Conservation (phyloP, 768 basidiomycete genomes). For the Lactarius quietus region DNA sequence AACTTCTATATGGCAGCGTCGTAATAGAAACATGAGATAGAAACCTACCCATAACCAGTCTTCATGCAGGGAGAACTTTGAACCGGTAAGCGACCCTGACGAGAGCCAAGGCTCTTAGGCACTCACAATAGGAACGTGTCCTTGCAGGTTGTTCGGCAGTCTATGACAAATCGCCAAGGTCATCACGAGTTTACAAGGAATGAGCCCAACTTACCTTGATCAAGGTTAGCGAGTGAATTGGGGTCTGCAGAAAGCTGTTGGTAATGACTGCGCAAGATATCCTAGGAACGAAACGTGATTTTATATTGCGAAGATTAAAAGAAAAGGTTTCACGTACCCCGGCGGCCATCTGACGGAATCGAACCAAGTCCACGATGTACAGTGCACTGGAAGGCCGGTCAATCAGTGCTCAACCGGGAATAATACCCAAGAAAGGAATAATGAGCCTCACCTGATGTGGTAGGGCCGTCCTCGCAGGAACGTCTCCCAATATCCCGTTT, state of each 20-base stretch:
- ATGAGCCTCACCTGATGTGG: slow-evolving; percentile 77
- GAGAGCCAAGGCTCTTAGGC: neutral
- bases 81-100: slow-evolving; percentile 13
- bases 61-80: slow-evolving; percentile 79
- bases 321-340: slow-evolving; percentile 41
- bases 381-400: slow-evolving; percentile 58
- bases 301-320: neutral
- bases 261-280: slow-evolving; percentile 87
- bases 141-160: slow-evolving; percentile 95
- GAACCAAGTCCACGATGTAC: slow-evolving; percentile 92
- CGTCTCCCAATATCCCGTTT: slow-evolving; percentile 93
- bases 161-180: slow-evolving; percentile 38
- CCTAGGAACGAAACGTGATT: slow-evolving; percentile 40
- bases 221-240: slow-evolving; percentile 88
- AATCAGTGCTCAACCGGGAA: neutral
- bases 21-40: slow-evolving; percentile 10
- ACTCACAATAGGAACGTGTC: slow-evolving; percentile 88
- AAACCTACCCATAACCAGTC: slow-evolving; percentile 92
- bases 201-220: slow-evolving; percentile 62
- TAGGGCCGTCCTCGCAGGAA: slow-evolving; percentile 82
- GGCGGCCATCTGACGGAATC: slow-evolving; percentile 79
- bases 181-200: neutral
- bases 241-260: slow-evolving; percentile 94
- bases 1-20: neutral
- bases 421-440: too few relatives aligned